phyloP scores from a whole-genome alignment of 2,329 filamentous ascomycete genomes.

The Ophiocordyceps camponoti-leonardi region DNA sequence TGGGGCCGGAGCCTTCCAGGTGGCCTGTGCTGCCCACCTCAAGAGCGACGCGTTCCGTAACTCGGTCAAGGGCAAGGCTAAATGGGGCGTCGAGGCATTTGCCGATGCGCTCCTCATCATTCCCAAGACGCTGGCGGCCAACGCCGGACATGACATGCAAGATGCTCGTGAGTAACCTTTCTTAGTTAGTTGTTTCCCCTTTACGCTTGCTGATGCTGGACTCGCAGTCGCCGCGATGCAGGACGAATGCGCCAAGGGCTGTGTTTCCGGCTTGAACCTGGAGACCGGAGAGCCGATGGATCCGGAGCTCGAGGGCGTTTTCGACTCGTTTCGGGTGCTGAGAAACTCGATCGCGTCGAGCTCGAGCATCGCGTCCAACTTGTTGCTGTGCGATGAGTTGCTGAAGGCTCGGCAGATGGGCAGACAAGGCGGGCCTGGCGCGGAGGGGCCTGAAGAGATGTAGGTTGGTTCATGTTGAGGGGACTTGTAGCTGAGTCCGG shows the following conservation, averaged over 20 bases:
- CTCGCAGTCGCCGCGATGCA: constrained; percentile 62
- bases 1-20: constrained; percentile 87
- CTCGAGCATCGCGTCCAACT: constrained; percentile 86
- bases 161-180: constrained; percentile 56
- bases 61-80: constrained; percentile 93
- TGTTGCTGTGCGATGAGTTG: constrained; percentile 90
- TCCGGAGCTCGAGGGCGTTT: constrained; percentile 79
- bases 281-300: constrained; percentile 88
- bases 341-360: constrained; percentile 88
- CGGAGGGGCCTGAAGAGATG: constrained; percentile 39
- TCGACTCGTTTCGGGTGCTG: constrained; percentile 88
- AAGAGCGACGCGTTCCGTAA: constrained; percentile 75
- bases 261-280: constrained; percentile 73
- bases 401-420: constrained; percentile 96
- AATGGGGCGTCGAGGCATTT: constrained; percentile 89
- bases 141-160: constrained; percentile 92
- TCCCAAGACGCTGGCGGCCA: constrained; percentile 91
- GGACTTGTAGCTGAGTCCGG: background rate
- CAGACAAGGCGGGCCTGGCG: constrained; percentile 41
- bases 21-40: constrained; percentile 77
- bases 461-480: constrained; percentile 13
- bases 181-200: background rate
- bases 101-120: constrained; percentile 89
- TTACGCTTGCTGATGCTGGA: constrained; percentile 3
- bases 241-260: constrained; percentile 71